Evolutionary conservation across 495 filamentous ascomycete species (phyloP).

Genomic region (Aspergillus coremiiformis): DNA sequence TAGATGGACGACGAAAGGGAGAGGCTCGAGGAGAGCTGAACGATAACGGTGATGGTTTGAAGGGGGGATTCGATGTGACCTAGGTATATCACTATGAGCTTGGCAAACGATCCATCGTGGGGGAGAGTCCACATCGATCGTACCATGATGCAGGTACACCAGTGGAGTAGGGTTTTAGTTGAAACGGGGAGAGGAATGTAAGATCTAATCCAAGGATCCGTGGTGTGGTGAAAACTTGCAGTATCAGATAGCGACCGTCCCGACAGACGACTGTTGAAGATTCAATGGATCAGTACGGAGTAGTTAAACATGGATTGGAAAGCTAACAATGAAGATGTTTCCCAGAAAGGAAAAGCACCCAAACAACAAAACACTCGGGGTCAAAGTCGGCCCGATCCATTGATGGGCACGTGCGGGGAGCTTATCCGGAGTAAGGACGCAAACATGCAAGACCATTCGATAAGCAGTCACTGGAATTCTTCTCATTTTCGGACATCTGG

Average conservation of each 20-base stretch:
- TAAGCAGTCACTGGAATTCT: not conserved
- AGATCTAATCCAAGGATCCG: too few species aligned
- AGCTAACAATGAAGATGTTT: slow-evolving; percentile 1
- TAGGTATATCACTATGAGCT: slow-evolving; percentile 2
- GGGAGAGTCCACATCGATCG: not conserved
- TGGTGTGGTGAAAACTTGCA: too few species aligned
- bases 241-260: too few species aligned
- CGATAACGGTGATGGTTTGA: slow-evolving; percentile 66
- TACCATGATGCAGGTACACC: slow-evolving; percentile 21
- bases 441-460: not conserved
- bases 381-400: slow-evolving; percentile 25
- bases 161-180: too few species aligned
- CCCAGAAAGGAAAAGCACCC: slow-evolving; percentile 13
- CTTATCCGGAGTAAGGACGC: not conserved
- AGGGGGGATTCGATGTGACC: slow-evolving; percentile 41
- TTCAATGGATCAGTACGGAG: too few species aligned
- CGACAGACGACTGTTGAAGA: too few species aligned
- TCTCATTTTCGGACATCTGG: not conserved
- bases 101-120: not conserved
- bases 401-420: slow-evolving; percentile 22
- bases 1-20: slow-evolving; percentile 63
- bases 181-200: too few species aligned
- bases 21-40: slow-evolving; percentile 63
- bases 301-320: too few species aligned
- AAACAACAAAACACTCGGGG: slow-evolving; percentile 23